Evolutionary conservation across 2,329 filamentous ascomycete species (phyloP).

Genomic region (Phaeophleospora eucalypticola): DNA sequence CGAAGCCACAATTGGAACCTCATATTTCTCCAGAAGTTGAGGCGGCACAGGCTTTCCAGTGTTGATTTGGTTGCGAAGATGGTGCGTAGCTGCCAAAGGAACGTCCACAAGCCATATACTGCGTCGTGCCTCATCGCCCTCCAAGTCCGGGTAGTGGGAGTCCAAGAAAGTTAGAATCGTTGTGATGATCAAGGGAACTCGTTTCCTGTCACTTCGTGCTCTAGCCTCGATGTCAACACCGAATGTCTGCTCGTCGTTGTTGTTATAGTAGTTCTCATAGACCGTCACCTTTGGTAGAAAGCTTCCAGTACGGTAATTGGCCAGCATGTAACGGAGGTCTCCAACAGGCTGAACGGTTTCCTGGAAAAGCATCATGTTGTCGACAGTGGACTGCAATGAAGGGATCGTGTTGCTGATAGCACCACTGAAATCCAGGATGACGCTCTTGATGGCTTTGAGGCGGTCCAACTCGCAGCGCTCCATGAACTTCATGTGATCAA

Average conservation of each 20-base stretch:
- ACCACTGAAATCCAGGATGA: conserved; percentile 94
- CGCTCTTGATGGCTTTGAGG: conserved; percentile 95
- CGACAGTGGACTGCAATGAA: conserved; percentile 88
- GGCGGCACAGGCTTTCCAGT: conserved; percentile 75
- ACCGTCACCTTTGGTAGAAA: conserved; percentile 86
- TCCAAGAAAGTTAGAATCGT: conserved; percentile 92
- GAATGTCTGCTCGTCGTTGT: conserved; percentile 94
- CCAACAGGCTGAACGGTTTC: conserved; percentile 93
- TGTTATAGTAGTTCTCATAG: conserved; percentile 99
- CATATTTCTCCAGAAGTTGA: conserved; percentile 78
- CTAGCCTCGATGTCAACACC: conserved; percentile 96
- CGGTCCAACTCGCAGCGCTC: conserved; percentile 95
- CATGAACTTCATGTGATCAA: conserved; percentile 88
- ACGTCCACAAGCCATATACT: conserved; percentile 95
- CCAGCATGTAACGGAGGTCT: conserved; percentile 87
- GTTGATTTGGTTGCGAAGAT: conserved; percentile 77
- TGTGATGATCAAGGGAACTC: conserved; percentile 87
- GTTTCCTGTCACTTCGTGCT: conserved; percentile 88
- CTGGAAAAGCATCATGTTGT: conserved; percentile 98
- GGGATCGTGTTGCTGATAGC: conserved; percentile 98
- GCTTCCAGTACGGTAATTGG: conserved; percentile 93
- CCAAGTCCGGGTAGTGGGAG: conserved; percentile 93
- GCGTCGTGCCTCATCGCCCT: conserved; percentile 88
- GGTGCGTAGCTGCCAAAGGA: conserved; percentile 76
- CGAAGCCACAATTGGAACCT: conserved; percentile 90